Percentiles rank a stretch among this genome's conserved stretches.
Conservation (phyloP, 2,329 filamentous ascomycete genomes). For the Pseudogymnoascus sp. region DNA sequence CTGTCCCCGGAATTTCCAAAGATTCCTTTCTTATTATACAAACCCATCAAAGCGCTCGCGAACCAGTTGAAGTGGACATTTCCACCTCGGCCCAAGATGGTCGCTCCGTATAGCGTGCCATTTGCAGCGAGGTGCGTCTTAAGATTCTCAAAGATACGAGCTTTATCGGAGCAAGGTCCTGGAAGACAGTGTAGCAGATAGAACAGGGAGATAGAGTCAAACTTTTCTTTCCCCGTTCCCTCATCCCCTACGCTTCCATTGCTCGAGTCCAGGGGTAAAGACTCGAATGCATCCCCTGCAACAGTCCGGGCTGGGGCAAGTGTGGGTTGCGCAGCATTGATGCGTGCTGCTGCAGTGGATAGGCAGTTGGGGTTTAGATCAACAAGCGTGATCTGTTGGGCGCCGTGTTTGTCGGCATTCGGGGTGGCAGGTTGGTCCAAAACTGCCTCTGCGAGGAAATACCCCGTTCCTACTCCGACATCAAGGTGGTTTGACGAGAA, state of each 20-base stretch:
- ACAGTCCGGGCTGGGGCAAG: slow-evolving; percentile 19
- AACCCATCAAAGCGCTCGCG: slow-evolving; percentile 24
- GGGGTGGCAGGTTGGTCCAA: slow-evolving; percentile 9
- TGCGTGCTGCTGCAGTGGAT: slow-evolving; percentile 18
- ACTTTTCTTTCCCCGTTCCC: slow-evolving; percentile 22
- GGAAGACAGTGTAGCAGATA: slow-evolving; percentile 39
- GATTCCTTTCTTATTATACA: slow-evolving; percentile 32
- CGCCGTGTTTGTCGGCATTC: neutral
- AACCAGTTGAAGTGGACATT: slow-evolving; percentile 23
- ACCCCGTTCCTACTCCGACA: slow-evolving; percentile 28
- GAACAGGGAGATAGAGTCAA: slow-evolving; percentile 38
- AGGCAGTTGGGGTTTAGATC: slow-evolving; percentile 29
- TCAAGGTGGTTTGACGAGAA: slow-evolving; percentile 24
- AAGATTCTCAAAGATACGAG: slow-evolving; percentile 27
- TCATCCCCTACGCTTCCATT: slow-evolving; percentile 7
- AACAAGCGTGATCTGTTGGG: slow-evolving; percentile 20
- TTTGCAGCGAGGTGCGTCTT: slow-evolving; percentile 29
- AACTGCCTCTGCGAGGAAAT: slow-evolving; percentile 20
- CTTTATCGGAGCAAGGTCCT: slow-evolving; percentile 25
- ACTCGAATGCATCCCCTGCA: slow-evolving; percentile 32
- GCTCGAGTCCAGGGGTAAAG: slow-evolving; percentile 21
- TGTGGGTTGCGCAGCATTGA: slow-evolving; percentile 20
- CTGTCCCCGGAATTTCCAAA: slow-evolving; percentile 37
- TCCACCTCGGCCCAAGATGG: slow-evolving; percentile 30
- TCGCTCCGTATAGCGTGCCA: slow-evolving; percentile 35